These are phyloP conservation scores for Mariannaea sp. DNA, from an alignment of 2,329 filamentous ascomycete genomes.

Conservation along the genomic window DNA sequence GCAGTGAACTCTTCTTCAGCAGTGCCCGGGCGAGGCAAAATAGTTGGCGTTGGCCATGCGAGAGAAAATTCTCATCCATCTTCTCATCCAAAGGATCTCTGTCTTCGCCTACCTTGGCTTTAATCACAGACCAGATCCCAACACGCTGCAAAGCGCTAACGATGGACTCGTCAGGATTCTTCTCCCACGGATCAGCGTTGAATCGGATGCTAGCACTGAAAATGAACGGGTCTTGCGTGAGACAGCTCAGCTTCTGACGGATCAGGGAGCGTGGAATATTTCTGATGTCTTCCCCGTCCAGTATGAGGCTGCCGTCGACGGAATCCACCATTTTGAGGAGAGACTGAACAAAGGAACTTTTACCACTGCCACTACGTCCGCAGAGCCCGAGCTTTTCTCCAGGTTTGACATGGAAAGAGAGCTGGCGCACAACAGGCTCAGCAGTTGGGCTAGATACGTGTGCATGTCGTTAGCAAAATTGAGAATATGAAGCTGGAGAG, in stretches of 20 bases:
- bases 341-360: slow-evolving; percentile 48
- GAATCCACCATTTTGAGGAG: slow-evolving; percentile 55
- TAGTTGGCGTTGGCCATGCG: slow-evolving; percentile 42
- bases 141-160: slow-evolving; percentile 52
- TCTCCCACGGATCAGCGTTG: slow-evolving; percentile 54
- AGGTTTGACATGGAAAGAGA: slow-evolving; percentile 40
- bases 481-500: too few species aligned
- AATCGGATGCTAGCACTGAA: slow-evolving; percentile 53
- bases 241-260: slow-evolving; percentile 46
- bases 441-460: slow-evolving; percentile 29
- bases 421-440: slow-evolving; percentile 37
- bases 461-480: slow-evolving; percentile 21
- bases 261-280: slow-evolving; percentile 35
- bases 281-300: slow-evolving; percentile 51
- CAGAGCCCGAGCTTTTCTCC: slow-evolving; percentile 49
- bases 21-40: slow-evolving; percentile 42
- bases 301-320: slow-evolving; percentile 47
- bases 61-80: slow-evolving; percentile 44
- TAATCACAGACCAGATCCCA: slow-evolving; percentile 50
- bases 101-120: slow-evolving; percentile 43
- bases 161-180: slow-evolving; percentile 48
- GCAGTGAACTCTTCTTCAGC: slow-evolving; percentile 34
- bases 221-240: slow-evolving; percentile 60
- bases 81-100: slow-evolving; percentile 40
- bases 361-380: slow-evolving; percentile 51